phyloP scores from a whole-genome alignment of 805 yeast genomes.

The Zygotorulaspora danielsina region DNA sequence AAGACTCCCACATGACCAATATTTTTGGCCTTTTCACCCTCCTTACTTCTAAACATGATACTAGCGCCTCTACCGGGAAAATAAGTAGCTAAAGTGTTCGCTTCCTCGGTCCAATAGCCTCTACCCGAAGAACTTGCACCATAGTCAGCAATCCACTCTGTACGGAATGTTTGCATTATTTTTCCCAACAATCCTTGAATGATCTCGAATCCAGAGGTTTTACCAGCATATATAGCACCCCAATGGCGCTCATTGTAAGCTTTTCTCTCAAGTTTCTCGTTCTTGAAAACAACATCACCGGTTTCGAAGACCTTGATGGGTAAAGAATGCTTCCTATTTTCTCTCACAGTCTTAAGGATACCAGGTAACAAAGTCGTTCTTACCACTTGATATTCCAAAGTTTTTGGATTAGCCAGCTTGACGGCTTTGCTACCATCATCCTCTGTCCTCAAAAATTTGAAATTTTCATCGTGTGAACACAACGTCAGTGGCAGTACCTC shows the following conservation, averaged over 20 bases:
- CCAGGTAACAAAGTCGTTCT: constrained; percentile 95
- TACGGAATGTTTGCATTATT: constrained; percentile 92
- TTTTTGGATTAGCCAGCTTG: constrained; percentile 91
- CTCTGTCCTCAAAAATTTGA: constrained; percentile 67
- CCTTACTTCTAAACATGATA: constrained; percentile 64
- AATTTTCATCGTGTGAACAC: constrained; percentile 96
- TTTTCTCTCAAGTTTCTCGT: constrained; percentile 73
- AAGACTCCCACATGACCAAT: constrained; percentile 90
- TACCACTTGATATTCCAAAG: constrained; percentile 94
- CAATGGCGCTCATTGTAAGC: constrained; percentile 91
- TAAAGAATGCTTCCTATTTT: constrained; percentile 90
- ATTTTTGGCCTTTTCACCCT: constrained; percentile 50
- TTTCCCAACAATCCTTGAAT: constrained; percentile 94
- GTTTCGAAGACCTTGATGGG: constrained; percentile 94
- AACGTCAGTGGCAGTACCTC: constrained; percentile 95
- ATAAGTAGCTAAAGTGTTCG: constrained; percentile 60
- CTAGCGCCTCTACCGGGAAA: constrained; percentile 98
- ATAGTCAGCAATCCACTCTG: constrained; percentile 65
- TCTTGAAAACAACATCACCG: constrained; percentile 90
- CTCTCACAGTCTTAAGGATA: constrained; percentile 87
- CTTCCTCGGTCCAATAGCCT: constrained; percentile 85
- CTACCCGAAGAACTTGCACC: constrained; percentile 48
- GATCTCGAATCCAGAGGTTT: constrained; percentile 88
- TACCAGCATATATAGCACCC: constrained; percentile 92
- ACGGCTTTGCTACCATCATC: constrained; percentile 83